Conservation (phyloP, 2,329 filamentous ascomycete genomes). For the Aspergillus ibericus region DNA sequence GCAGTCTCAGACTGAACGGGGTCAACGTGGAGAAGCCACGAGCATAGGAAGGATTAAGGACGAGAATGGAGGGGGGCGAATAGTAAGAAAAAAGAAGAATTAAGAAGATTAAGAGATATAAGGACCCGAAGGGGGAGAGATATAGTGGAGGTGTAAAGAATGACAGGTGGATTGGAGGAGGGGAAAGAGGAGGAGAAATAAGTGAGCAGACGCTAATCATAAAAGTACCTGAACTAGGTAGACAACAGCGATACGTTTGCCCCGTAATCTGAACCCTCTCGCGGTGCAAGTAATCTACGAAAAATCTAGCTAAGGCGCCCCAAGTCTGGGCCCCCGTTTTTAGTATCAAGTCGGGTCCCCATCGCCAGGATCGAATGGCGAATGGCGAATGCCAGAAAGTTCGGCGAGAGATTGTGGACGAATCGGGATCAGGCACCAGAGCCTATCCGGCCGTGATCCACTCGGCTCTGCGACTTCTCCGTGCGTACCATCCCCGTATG, state of each 20-base stretch:
- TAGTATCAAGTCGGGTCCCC: background rate
- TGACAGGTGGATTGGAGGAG: background rate
- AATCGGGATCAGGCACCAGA: background rate
- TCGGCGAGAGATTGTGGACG: background rate
- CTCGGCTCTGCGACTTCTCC: no score
- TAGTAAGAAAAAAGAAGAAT: background rate
- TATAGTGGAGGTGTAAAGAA: conserved; percentile 4
- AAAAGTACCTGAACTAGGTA: conserved; percentile 3
- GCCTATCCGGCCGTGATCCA: background rate
- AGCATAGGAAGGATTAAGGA: conserved; percentile 5
- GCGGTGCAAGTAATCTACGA: background rate
- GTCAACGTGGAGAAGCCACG: conserved; percentile 6
- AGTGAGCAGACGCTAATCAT: background rate
- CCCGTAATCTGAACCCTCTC: background rate
- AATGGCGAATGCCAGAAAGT: background rate
- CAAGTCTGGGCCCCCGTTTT: background rate
- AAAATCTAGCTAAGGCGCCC: background rate
- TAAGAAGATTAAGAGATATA: no score
- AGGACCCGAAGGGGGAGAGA: no score
- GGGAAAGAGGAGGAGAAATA: conserved; percentile 1
- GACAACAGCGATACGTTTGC: background rate
- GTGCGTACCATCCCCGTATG: background rate
- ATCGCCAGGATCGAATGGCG: background rate
- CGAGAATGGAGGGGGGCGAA: background rate
- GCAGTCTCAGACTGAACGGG: conserved; percentile 15